Evolutionary conservation across 495 filamentous ascomycete genomes (phyloP).

Genomic region (Endocarpon pusillum): DNA sequence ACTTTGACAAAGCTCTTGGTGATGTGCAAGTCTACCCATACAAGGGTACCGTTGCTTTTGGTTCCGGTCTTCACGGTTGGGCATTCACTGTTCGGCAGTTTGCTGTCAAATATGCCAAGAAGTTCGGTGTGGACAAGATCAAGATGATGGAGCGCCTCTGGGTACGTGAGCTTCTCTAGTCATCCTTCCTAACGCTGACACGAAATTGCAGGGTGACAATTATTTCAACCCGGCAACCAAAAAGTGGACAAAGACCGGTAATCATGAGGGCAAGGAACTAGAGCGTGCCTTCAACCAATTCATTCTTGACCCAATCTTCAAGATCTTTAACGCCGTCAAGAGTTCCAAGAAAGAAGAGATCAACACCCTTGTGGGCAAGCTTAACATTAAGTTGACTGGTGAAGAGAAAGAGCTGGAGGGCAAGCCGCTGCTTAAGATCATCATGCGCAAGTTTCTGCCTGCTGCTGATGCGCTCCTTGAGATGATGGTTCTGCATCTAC

Average conservation of each 20-base stretch:
- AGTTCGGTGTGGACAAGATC: slow-evolving; percentile 96
- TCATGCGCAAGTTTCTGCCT: slow-evolving; percentile 97
- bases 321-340: slow-evolving; percentile 88
- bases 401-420: slow-evolving; percentile 92
- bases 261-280: slow-evolving; percentile 65
- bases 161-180: slow-evolving; percentile 34
- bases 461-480: slow-evolving; percentile 96
- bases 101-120: slow-evolving; percentile 92
- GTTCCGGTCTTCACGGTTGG: slow-evolving; percentile 99
- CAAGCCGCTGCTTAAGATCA: slow-evolving; percentile 89
- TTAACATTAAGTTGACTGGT: slow-evolving; percentile 67
- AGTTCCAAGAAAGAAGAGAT: slow-evolving; percentile 98
- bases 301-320: slow-evolving; percentile 98
- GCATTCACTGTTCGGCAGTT: slow-evolving; percentile 99
- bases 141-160: slow-evolving; percentile 99
- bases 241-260: slow-evolving; percentile 88
- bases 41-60: slow-evolving; percentile 93
- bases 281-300: slow-evolving; percentile 99
- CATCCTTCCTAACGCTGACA: slow-evolving; percentile 9
- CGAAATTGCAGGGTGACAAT: slow-evolving; percentile 61
- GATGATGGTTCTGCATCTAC: slow-evolving; percentile 99
- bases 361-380: slow-evolving; percentile 65
- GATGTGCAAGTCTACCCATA: slow-evolving; percentile 97
- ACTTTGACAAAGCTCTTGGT: slow-evolving; percentile 92
- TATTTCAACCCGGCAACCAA: slow-evolving; percentile 99